These are phyloP conservation scores for Agapanthus africanus DNA, from an alignment of 106 monocot genomes.

Conservation along the genomic window DNA sequence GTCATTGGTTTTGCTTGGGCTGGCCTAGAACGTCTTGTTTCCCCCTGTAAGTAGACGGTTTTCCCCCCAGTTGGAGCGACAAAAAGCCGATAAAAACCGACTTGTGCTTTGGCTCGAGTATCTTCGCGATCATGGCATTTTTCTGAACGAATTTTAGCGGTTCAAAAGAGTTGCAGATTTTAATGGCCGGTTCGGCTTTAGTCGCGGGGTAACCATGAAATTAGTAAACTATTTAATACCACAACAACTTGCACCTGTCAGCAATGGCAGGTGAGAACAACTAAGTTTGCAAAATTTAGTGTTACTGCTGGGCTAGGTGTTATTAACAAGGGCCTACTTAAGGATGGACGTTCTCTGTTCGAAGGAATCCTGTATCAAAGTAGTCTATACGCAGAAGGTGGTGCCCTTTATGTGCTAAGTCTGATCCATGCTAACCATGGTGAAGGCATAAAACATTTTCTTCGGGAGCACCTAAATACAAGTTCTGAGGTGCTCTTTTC, in stretches of 20 bases:
- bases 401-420: constrained; percentile 94
- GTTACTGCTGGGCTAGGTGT: constrained; percentile 96
- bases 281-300: constrained; percentile 98
- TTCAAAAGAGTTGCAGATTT: too few species aligned
- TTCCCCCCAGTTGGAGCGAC: too few species aligned
- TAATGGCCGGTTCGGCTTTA: too few species aligned
- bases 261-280: constrained; percentile 96
- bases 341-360: constrained; percentile 92
- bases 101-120: too few species aligned
- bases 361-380: constrained; percentile 91
- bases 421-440: constrained; percentile 98
- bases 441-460: constrained; percentile 92
- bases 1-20: too few species aligned
- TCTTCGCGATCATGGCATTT: too few species aligned
- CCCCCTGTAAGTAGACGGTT: too few species aligned
- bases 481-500: constrained; percentile 58
- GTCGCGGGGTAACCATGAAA: too few species aligned
- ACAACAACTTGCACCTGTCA: constrained; percentile 12
- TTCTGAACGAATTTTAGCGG: too few species aligned
- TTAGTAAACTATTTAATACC: too few species aligned
- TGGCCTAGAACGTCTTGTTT: too few species aligned
- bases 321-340: constrained; percentile 91
- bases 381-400: constrained; percentile 98
- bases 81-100: too few species aligned
- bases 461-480: constrained; percentile 86